phyloP scores from a whole-genome alignment of 2,329 filamentous ascomycete genomes.

The Trichoderma endophyticum region DNA sequence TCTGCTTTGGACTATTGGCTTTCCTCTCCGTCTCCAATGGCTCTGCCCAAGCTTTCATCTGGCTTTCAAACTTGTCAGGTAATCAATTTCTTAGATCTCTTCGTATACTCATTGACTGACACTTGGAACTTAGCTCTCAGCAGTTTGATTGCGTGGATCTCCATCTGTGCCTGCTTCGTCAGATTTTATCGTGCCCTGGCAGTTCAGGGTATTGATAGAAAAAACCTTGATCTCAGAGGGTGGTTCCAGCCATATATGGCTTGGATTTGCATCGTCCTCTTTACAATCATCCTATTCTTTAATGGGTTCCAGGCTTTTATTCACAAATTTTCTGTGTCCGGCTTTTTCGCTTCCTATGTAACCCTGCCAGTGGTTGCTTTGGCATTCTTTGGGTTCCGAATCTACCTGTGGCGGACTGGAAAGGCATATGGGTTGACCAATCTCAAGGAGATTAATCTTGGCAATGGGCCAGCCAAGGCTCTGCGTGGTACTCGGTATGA shows the following conservation, averaged over 20 bases:
- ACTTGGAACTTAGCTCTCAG: conserved; percentile 10
- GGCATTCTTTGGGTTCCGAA: conserved; percentile 39
- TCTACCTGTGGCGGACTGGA: conserved; percentile 7
- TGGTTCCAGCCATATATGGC: conserved; percentile 38
- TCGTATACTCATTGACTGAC: not conserved
- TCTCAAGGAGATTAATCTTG: conserved; percentile 14
- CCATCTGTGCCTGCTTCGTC: conserved; percentile 31
- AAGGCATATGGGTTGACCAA: conserved; percentile 7
- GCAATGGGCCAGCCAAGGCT: conserved; percentile 15
- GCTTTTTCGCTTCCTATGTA: conserved; percentile 42
- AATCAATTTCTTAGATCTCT: conserved; percentile 22
- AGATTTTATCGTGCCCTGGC: conserved; percentile 36
- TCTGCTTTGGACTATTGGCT: conserved; percentile 43
- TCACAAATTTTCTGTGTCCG: conserved; percentile 35
- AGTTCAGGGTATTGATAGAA: conserved; percentile 37
- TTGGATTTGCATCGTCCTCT: conserved; percentile 42
- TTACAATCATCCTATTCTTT: conserved; percentile 42
- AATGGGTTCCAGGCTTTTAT: conserved; percentile 45
- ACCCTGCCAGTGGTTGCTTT: conserved; percentile 29
- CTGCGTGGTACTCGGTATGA: conserved; percentile 13
- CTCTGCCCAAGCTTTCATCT: conserved; percentile 49
- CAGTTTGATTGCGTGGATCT: conserved; percentile 34
- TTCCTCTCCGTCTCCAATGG: conserved; percentile 46
- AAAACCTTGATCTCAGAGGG: conserved; percentile 29
- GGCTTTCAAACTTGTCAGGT: conserved; percentile 55